Evolutionary conservation across 805 yeast genomes (phyloP), one percentile per base, ranked within the genome.

Genomic region (Kodamaea jinghongensis): DNA sequence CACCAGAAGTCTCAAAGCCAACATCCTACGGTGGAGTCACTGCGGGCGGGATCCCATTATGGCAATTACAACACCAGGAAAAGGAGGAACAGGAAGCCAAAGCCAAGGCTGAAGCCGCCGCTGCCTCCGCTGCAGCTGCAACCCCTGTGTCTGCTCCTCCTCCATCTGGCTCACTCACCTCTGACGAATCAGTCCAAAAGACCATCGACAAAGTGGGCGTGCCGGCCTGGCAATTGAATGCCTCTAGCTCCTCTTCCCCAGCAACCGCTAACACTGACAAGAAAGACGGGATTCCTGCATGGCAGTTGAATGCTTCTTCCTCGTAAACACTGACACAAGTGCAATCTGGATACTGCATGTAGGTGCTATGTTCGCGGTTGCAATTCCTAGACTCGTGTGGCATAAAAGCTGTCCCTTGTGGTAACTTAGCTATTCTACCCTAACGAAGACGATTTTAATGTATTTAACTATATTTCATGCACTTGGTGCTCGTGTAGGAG

Each of bases 1-100:
- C 12, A 4, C 35, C 37, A 7, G 34, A 37, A 17, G 30, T 38
- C 15, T 22, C 44, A 6, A 43, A 36, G 3, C 31, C 42, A 11
- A 34, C 51, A 22, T 39, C 59, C 11, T 49, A 43, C 5, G 53
- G 50, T 20, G 54, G 54, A 28, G 58, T 63, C 6, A 51, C 60
- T 6, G 67, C 72, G 10, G 72, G 40, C 6, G 75, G 75, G 1
- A 68, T 69, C 27, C 74, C 75, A 14, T 67, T 61, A 39, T 70
- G 75, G 75, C 73, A 67, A 48, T 45, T 67, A 47, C 54, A 63
- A 39, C 70, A 65, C 45, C 66, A 64, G 49, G 17, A 30, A 17
- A 37, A 31, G 34, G 40, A 37, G 25, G 40, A 37, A 25, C 34
- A 29, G 17, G 43, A 51, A 17, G 72, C 66, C 47, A 44, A 40